phyloP scores from a whole-genome alignment of 306 rosid species.

The Argentina anserina region DNA sequence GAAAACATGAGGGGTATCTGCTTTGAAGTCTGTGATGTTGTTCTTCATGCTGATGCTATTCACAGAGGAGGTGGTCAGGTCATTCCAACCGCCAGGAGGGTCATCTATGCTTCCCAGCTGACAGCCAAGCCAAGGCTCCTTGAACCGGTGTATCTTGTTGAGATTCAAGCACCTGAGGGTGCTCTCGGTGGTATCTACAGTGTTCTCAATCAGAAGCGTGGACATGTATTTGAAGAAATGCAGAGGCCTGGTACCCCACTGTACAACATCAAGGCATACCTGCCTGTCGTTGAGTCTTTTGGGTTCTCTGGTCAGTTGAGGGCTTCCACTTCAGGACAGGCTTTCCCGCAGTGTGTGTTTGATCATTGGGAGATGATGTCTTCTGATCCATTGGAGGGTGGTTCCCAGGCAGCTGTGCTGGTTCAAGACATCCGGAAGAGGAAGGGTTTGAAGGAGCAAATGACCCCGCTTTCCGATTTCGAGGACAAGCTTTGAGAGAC shows the following conservation, averaged over 20 bases:
- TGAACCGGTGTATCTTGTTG: conserved; percentile 78
- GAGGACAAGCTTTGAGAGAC: conserved; percentile 36
- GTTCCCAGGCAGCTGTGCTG: conserved; percentile 58
- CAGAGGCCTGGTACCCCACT: conserved; percentile 84
- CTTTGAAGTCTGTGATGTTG: conserved; percentile 76
- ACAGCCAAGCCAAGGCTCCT: conserved; percentile 83
- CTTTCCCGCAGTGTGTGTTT: conserved; percentile 87
- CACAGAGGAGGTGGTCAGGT: conserved; percentile 90
- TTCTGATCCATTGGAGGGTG: conserved; percentile 73
- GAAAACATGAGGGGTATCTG: conserved; percentile 82
- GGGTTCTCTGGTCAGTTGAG: conserved; percentile 73
- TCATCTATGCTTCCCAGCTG: conserved; percentile 63
- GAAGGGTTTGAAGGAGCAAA: conserved; percentile 80
- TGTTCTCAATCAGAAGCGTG: conserved; percentile 82
- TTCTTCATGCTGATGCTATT: conserved; percentile 72
- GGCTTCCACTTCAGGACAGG: conserved; percentile 94
- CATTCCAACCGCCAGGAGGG: conserved; percentile 81
- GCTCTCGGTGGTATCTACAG: conserved; percentile 80
- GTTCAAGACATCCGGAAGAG: conserved; percentile 79
- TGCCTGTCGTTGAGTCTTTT: conserved; percentile 69
- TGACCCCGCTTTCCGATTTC: conserved; percentile 35
- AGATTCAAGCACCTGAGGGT: conserved; percentile 82
- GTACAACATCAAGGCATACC: conserved; percentile 75
- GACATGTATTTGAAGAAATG: conserved; percentile 70
- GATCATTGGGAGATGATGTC: conserved; percentile 97